Evolutionary conservation across 2,329 filamentous ascomycete species (phyloP).

Genomic region (Fusarium camptoceras): DNA sequence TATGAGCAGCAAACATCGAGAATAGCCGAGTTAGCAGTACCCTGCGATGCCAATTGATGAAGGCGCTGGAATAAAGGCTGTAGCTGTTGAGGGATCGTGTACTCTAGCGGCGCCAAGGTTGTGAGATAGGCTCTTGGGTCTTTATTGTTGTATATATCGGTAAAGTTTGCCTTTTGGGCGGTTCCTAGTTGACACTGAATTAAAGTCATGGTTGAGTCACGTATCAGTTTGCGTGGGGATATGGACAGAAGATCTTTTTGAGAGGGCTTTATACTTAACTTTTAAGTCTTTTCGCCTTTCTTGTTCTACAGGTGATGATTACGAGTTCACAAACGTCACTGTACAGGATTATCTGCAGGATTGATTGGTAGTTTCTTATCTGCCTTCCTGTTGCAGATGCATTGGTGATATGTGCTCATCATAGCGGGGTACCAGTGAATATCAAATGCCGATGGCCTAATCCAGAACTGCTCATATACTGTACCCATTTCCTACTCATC

Average conservation of each 20-base stretch:
- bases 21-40: accelerated
- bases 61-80: not conserved
- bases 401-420: not conserved
- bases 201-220: not conserved
- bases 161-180: not conserved
- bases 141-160: not conserved
- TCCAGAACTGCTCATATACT: too few species aligned
- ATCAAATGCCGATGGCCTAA: not conserved
- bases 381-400: not conserved
- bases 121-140: not conserved
- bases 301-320: too few species aligned
- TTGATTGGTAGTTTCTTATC: not conserved
- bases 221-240: accelerated
- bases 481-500: too few species aligned
- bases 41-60: accelerated
- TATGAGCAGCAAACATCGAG: conserved; percentile 1
- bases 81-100: not conserved
- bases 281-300: accelerated
- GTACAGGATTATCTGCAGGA: accelerated
- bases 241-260: not conserved
- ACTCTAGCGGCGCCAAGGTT: not conserved
- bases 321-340: not conserved
- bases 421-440: not conserved
- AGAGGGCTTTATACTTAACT: too few species aligned
- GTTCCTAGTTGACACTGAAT: not conserved